phyloP scores from a whole-genome alignment of 164 flowering plant species.

The Taxillus chinensis region DNA sequence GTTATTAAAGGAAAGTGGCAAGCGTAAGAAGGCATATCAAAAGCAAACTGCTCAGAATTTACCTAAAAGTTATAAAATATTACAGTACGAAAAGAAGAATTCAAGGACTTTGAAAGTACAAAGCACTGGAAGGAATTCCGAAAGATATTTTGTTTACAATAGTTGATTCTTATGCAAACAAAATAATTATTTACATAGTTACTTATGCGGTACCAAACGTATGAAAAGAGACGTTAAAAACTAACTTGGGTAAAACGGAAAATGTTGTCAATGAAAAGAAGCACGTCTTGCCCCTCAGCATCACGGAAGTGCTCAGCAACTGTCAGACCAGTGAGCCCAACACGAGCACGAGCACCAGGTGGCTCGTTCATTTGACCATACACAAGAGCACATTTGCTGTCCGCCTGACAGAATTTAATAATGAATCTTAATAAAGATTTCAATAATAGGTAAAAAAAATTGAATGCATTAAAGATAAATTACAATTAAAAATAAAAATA shows the following conservation, averaged over 20 bases:
- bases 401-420: not conserved
- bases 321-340: constrained; percentile 1
- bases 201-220: no score
- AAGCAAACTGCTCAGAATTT: no score
- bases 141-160: not conserved
- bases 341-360: constrained; percentile 5
- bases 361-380: constrained; percentile 6
- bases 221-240: not conserved
- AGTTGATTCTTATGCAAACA: no score
- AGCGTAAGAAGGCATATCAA: not conserved
- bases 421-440: no score
- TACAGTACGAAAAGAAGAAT: no score
- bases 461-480: not conserved
- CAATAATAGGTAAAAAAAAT: not conserved
- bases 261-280: constrained; percentile 4
- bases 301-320: constrained; percentile 1
- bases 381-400: constrained; percentile 3
- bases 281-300: constrained; percentile 4
- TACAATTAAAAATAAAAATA: not conserved
- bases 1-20: not conserved
- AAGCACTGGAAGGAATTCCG: no score
- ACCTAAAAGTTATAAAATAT: no score
- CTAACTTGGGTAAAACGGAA: constrained; percentile 3
- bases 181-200: no score
- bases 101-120: no score